Base-by-base conservation (phyloP, 169 alveolate species). In the Plasmodium berghei region DNA sequence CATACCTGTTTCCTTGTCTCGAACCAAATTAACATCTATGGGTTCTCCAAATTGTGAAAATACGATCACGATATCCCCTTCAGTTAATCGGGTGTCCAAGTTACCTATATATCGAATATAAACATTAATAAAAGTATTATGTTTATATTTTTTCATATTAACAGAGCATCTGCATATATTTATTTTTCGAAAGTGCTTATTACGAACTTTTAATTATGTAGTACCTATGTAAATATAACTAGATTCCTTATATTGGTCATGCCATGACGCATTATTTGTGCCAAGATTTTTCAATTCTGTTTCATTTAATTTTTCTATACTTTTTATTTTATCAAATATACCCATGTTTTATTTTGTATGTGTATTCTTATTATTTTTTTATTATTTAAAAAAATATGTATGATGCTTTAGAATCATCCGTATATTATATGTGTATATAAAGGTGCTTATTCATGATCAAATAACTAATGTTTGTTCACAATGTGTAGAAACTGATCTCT, bases 31-130 rank as follows among this genome's bases (percentile, higher is more conserved):
- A 49, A 98, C 94, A 90, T 99, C 99, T 20, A 98, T 97, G 10
- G 99, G 98, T 93, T 96, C 98, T n/a, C 99, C 99, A 93, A 96
- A 98, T 93, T 99, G 98, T 1, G 99, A 98, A 94, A 98, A 98
- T 9, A 98, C 99, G 4, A 96, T 97, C 14, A 97, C 97, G 49
- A 99, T 95, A 86, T 99, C 99, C 9, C 99, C 99, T 87, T 99
- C 99, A 46, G 99, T 98, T 96, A 99, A 95, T 54, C 97, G 95
- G 66, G 92, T 94, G 77, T 97, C 97, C 42, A 99, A 93, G 42
- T 99, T 99, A 12, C 96, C 94, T 56, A 87, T 62, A 45, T 34
- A 88, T 63, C 1, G 96, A 96, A 22, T 93, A 54, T 34, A 34
- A 34, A 34, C 42, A 34, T 34, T 34, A 34, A 34, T 34, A 34